Evolutionary conservation across 306 rosid species (phyloP), one percentile per base, ranked within the genome.

Genomic region (Senna tora): DNA sequence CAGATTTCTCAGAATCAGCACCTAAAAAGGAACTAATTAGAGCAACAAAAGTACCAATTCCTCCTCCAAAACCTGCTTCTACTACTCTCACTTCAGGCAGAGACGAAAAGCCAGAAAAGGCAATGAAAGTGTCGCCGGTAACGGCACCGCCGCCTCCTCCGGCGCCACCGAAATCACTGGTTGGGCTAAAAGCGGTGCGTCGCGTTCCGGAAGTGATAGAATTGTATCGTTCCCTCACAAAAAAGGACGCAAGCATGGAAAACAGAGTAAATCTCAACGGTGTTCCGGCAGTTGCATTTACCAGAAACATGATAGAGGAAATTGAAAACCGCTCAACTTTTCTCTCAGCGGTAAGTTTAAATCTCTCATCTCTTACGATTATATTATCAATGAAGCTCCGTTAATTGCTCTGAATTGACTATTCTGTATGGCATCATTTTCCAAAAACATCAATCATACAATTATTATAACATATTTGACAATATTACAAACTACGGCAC

Each of bases 221-320:
- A 74, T 42, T 95, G 46, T 89, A 91, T 86, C 96, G 97, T 34
- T 82, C 87, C 17, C 90, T 95, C 47, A 88, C 96, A 43, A 87
- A 86, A 75, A 88, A 80, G 75, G 93, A 91, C 65, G 80, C 80
- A 1, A 80, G 74, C 68, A 77, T 60, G 75, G 99, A 86, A 65
- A 85, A 66, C 69, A 89, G 61, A 75, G 71, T 59, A 57, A 68
- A 78, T n/a, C 71, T 78, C 2, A 84, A 85, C 12, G 93, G 90
- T 45, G 67, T 52, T 75, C 91, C 89, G 3, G 81, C 75, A 28
- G 57, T 85, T 53, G 96, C 96, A 32, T 89, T 91, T 63, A 84
- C 95, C 20, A 87, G 84, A 85, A 94, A 89, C 78, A 94, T 94
- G 99, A 94, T 94, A 47, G 96, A 96, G 67, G 97, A 94, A 86